phyloP scores from a whole-genome alignment of 306 rosid genomes.

The Begonia fuchsioides region DNA sequence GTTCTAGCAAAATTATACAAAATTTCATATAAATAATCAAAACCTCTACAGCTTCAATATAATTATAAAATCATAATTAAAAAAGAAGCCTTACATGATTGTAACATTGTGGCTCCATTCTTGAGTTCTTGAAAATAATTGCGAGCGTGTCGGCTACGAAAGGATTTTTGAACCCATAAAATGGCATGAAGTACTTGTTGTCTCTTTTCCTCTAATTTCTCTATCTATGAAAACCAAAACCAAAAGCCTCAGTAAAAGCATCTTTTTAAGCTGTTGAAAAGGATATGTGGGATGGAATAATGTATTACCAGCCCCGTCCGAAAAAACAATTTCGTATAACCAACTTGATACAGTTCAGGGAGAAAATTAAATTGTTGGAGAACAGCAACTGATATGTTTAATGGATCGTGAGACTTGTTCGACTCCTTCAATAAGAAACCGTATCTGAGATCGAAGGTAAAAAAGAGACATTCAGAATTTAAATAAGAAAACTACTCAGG shows the following conservation, averaged over 20 bases:
- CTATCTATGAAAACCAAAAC: constrained; percentile 43
- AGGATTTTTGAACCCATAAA: constrained; percentile 46
- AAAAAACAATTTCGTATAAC: constrained; percentile 80
- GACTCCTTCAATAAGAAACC: constrained; percentile 47
- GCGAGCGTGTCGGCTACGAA: constrained; percentile 59
- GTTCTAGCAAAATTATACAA: no score
- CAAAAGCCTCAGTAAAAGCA: constrained; percentile 14
- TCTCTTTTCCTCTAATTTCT: constrained; percentile 55
- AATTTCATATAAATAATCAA: no score
- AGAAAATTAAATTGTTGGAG: constrained; percentile 62
- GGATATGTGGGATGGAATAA: not conserved
- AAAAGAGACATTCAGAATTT: constrained; percentile 1
- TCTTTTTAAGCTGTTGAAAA: not conserved
- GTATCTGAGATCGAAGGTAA: constrained; percentile 30
- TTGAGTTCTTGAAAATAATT: constrained; percentile 28
- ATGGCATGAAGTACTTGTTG: constrained; percentile 35
- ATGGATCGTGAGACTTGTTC: constrained; percentile 45
- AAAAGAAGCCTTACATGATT: constrained; percentile 40
- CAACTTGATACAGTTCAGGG: constrained; percentile 88
- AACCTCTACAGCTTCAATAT: no score
- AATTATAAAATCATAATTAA: no score
- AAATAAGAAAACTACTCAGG: no score
- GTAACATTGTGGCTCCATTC: constrained; percentile 32
- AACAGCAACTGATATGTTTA: constrained; percentile 68
- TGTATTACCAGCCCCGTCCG: constrained; percentile 69